Percentiles rank a stretch among this genome's conserved stretches.
Conservation (phyloP, 2,329 filamentous ascomycete species). For the Neofusicoccum umdonicola region DNA sequence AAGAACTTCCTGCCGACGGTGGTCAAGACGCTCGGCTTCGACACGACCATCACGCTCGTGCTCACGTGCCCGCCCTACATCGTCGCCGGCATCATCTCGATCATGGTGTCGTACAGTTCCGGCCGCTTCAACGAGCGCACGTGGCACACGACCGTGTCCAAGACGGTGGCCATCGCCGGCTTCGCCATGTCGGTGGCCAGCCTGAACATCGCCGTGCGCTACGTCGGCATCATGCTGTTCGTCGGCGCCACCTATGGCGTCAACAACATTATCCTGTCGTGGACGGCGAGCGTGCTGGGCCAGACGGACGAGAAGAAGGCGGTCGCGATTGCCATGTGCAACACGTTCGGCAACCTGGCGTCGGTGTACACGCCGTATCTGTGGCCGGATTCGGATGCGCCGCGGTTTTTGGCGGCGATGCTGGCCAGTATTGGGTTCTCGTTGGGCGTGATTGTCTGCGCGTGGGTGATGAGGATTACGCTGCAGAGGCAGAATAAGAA, state of each 20-base stretch:
- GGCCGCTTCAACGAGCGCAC: slow-evolving; percentile 31
- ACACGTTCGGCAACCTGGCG: slow-evolving; percentile 39
- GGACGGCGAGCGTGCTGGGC: slow-evolving; percentile 41
- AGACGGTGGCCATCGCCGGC: slow-evolving; percentile 27
- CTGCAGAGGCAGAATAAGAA: slow-evolving; percentile 32
- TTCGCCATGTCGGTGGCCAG: slow-evolving; percentile 30
- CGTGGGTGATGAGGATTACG: slow-evolving; percentile 33
- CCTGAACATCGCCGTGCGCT: slow-evolving; percentile 29
- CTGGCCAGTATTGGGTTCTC: slow-evolving; percentile 33
- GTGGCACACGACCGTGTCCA: slow-evolving; percentile 27
- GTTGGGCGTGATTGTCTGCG: slow-evolving; percentile 28
- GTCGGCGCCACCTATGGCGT: slow-evolving; percentile 28
- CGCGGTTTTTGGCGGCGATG: slow-evolving; percentile 31
- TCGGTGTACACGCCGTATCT: slow-evolving; percentile 39
- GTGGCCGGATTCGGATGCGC: slow-evolving; percentile 32
- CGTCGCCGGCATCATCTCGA: slow-evolving; percentile 26
- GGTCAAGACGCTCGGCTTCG: slow-evolving; percentile 38
- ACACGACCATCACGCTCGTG: slow-evolving; percentile 34
- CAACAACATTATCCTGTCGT: slow-evolving; percentile 37
- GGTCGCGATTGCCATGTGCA: slow-evolving; percentile 43
- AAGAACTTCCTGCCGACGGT: slow-evolving; percentile 36
- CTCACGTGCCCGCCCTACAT: slow-evolving; percentile 25
- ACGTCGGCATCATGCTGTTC: slow-evolving; percentile 33
- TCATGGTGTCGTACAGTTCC: slow-evolving; percentile 24
- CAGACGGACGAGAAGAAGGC: slow-evolving; percentile 46